Evolutionary conservation across 2,329 filamentous ascomycete species (phyloP).

Genomic region (Trichoderma citrinoviride): DNA sequence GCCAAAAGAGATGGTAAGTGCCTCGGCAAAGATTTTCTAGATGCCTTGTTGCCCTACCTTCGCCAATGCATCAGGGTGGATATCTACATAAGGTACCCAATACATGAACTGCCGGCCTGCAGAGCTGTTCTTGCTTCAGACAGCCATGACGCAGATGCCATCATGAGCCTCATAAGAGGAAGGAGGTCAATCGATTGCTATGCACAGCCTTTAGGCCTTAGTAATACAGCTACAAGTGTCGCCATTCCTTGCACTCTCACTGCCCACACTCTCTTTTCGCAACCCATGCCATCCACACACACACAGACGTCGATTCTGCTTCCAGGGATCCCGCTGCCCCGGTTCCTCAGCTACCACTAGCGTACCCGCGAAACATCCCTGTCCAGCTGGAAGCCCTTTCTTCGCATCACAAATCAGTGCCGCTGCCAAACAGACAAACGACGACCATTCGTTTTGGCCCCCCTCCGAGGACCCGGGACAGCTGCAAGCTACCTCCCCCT

Average conservation of each 20-base stretch:
- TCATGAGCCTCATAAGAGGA: too few species aligned
- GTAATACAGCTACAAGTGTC: too few species aligned
- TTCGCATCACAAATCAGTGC: neutral
- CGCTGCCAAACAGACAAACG: neutral
- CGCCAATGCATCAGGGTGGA: too few species aligned
- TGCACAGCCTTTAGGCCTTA: too few species aligned
- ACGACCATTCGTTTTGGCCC: neutral
- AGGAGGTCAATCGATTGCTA: too few species aligned
- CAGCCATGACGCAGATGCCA: too few species aligned
- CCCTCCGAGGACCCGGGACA: constrained; percentile 1
- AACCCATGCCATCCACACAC: neutral
- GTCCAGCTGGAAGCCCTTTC: constrained; percentile 22
- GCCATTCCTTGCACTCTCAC: neutral
- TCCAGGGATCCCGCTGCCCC: neutral
- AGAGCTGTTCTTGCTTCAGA: neutral
- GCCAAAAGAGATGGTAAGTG: neutral
- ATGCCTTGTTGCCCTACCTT: too few species aligned
- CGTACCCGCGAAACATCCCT: constrained; percentile 22
- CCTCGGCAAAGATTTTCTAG: too few species aligned
- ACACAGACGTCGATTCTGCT: neutral
- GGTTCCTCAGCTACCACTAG: neutral
- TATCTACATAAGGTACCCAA: too few species aligned
- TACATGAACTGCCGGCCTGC: too few species aligned
- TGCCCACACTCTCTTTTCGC: neutral
- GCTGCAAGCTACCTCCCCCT: too few species aligned